These are phyloP conservation scores for Boechera retrofracta DNA, from an alignment of 345 rosid species.

Conservation along the genomic window DNA sequence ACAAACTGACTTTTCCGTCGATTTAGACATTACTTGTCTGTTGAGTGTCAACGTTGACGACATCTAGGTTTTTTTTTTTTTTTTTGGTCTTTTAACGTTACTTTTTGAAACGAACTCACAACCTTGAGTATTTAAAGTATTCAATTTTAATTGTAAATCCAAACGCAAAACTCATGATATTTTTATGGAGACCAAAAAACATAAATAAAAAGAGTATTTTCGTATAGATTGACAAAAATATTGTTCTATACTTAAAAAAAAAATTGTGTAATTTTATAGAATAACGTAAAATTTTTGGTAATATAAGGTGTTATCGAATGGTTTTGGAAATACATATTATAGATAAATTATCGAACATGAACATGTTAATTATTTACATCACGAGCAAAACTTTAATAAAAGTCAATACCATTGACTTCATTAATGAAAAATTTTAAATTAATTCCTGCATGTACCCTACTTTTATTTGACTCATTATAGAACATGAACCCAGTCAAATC, in stretches of 20 bases:
- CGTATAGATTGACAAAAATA: not conserved
- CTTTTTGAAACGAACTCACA: not conserved
- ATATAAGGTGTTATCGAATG: not conserved
- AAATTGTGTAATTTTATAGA: not conserved
- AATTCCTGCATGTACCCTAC: not conserved
- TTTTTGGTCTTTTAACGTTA: not conserved
- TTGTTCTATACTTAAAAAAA: no score
- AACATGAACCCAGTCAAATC: not conserved
- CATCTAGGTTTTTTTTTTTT: not conserved
- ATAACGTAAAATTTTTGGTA: not conserved
- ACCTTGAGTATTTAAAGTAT: not conserved
- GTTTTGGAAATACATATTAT: not conserved
- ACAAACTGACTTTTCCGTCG: not conserved
- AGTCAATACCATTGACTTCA: not conserved
- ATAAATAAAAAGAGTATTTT: no score
- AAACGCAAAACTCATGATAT: not conserved
- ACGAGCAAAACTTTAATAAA: not conserved
- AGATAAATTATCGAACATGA: not conserved
- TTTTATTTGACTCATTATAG: not conserved
- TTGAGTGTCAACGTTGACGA: not conserved
- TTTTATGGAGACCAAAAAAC: not conserved
- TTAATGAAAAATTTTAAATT: not conserved
- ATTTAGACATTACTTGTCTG: not conserved
- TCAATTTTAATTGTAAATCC: not conserved
- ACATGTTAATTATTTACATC: not conserved